Evolutionary conservation across 2,329 filamentous ascomycete species (phyloP).

Genomic region (Verticillium dahliae): DNA sequence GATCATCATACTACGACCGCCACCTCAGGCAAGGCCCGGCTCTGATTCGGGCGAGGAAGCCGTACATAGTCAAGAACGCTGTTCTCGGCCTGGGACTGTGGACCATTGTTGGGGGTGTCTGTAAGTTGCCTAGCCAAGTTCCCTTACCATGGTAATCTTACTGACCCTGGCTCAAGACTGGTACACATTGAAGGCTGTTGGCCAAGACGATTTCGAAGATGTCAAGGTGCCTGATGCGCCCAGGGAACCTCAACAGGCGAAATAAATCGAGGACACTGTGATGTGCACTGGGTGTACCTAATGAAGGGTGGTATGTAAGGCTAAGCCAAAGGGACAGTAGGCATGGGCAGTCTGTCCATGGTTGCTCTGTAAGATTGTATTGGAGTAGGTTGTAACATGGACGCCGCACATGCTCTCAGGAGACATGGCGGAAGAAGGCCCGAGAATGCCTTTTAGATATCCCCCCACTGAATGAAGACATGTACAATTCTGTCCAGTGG

Average conservation of each 20-base stretch:
- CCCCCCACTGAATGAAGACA: background rate
- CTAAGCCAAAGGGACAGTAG: background rate
- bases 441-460: background rate
- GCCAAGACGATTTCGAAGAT: conserved; percentile 95
- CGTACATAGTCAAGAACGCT: conserved; percentile 86
- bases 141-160: background rate
- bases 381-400: background rate
- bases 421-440: background rate
- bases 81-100: conserved; percentile 72
- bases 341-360: background rate
- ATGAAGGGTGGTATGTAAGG: background rate
- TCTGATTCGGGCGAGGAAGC: conserved; percentile 83
- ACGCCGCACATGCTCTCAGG: background rate
- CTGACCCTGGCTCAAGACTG: conserved; percentile 33
- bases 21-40: conserved; percentile 80
- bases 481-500: background rate
- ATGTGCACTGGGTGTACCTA: too few species aligned
- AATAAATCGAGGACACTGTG: conserved; percentile 11
- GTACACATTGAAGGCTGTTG: conserved; percentile 72
- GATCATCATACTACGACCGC: conserved; percentile 81
- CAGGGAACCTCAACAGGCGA: conserved; percentile 33
- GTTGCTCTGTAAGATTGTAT: background rate
- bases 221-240: conserved; percentile 80
- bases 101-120: conserved; percentile 74
- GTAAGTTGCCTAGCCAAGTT: conserved; percentile 50